These are phyloP conservation scores for Copromyces sp. DNA, from an alignment of 495 filamentous ascomycete species.

Conservation along the genomic window DNA sequence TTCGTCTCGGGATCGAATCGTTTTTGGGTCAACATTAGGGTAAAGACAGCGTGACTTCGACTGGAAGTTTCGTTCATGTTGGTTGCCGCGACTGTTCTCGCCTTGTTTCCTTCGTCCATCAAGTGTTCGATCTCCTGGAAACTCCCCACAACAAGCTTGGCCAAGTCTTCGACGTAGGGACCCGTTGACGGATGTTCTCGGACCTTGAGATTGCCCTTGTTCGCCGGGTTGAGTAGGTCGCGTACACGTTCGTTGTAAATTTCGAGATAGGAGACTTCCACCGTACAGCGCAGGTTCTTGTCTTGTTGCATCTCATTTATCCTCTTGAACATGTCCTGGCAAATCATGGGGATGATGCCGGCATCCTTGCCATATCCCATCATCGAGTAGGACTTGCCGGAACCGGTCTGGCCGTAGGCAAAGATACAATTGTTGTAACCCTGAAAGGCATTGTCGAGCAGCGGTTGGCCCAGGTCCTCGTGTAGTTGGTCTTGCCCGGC, in stretches of 20 bases:
- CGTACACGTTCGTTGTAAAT: slow-evolving; percentile 99
- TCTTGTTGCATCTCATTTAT: slow-evolving; percentile 68
- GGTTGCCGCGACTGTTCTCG: slow-evolving; percentile 92
- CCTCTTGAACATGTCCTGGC: slow-evolving; percentile 90
- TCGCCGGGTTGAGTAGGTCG: slow-evolving; percentile 91
- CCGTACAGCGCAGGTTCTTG: slow-evolving; percentile 72
- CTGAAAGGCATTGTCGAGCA: slow-evolving; percentile 96
- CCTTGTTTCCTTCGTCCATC: slow-evolving; percentile 99
- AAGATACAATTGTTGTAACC: slow-evolving; percentile 99
- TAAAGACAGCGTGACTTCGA: slow-evolving; percentile 97
- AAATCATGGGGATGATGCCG: slow-evolving; percentile 97
- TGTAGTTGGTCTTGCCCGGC: slow-evolving; percentile 88
- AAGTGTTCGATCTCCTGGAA: slow-evolving; percentile 93
- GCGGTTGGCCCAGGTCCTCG: slow-evolving; percentile 74
- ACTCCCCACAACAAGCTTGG: slow-evolving; percentile 92
- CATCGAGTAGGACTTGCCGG: slow-evolving; percentile 98
- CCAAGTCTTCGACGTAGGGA: slow-evolving; percentile 95
- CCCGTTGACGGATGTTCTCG: slow-evolving; percentile 96
- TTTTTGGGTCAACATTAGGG: slow-evolving; percentile 89
- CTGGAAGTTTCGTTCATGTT: slow-evolving; percentile 99
- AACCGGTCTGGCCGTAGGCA: slow-evolving; percentile 97
- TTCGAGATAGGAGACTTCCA: slow-evolving; percentile 97
- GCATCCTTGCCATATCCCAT: slow-evolving; percentile 97
- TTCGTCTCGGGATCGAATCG: slow-evolving; percentile 85
- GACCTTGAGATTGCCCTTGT: slow-evolving; percentile 93